Evolutionary conservation across 352 stramenopile species (phyloP), one percentile per base, ranked within the genome.

Genomic region (Phytophthora fragariaefolia): DNA sequence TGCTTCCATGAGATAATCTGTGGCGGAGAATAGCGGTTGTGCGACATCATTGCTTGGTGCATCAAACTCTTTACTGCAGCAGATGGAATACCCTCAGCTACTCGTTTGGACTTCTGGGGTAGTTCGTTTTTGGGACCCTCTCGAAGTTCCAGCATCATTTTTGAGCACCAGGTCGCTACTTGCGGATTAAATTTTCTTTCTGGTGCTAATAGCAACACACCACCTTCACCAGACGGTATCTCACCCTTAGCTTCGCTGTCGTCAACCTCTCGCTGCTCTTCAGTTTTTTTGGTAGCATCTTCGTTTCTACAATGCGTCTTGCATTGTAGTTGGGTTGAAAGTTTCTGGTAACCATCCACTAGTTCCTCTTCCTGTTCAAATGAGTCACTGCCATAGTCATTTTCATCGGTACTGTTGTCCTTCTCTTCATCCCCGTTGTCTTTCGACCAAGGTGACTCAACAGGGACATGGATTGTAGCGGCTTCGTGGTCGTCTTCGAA

Each of bases 401-500:
- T 32, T 22, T 55, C 59, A 15, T 52, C 32, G 22, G 12, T 38
- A 18, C 3, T 51, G 12, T 3, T 40, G 8, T 17, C 3, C 8
- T 46, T 28, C 34, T 6, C 49, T 46, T 17, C 22, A 12, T 26
- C 45, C n/a, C 26, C 13, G 12, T 12, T 9, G n/a, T 7, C 9
- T 13, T 23, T 28, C 17, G n/a, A 8, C 12, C 38, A 20, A 3
- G 42, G 18, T 38, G 13, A 6, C 13, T 13, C 24, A 58, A 47
- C n/a, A 13, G 38, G 9, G 10, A 1, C 42, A 42, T 5, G 6
- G 8, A n/a, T 23, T 5, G 4, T 17, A 24, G 3, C 23, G 10
- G 15, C 24, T 36, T 65, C 46, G 42, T 65, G 23, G n/a, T 69
- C 53, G 6, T 58, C 53, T 70, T 70, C 66, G 49, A 74, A 74